Conservation (phyloP, 306 rosid species). For the Ormosia semicastrata region DNA sequence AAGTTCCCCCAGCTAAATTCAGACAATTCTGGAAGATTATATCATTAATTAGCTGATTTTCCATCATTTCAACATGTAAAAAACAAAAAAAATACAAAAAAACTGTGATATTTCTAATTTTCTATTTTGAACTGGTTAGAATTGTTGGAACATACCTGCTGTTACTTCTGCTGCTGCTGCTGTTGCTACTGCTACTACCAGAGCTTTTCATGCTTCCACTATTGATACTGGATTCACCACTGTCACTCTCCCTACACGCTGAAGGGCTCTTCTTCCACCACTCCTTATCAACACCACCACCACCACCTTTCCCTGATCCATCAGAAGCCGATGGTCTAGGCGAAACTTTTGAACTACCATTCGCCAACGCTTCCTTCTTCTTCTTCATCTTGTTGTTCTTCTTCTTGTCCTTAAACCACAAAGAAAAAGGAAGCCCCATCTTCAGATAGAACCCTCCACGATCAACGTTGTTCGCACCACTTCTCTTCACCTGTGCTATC, state of each 20-base stretch:
- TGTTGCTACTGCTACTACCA: constrained; percentile 50
- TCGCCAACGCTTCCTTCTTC: constrained; percentile 37
- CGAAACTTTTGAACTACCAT: constrained; percentile 50
- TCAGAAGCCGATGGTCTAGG: constrained; percentile 50
- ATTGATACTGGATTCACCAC: constrained; percentile 51
- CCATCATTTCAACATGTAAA: neutral
- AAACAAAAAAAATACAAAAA: neutral
- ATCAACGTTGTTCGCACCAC: constrained; percentile 30
- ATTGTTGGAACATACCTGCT: constrained; percentile 50
- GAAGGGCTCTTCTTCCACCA: constrained; percentile 77
- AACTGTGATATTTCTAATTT: neutral
- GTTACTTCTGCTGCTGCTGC: constrained; percentile 36
- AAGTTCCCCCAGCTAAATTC: neutral
- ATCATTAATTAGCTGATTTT: neutral
- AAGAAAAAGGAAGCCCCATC: constrained; percentile 60
- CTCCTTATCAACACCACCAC: constrained; percentile 46
- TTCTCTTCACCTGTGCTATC: constrained; percentile 27
- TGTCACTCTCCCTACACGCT: constrained; percentile 41
- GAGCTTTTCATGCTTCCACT: constrained; percentile 68
- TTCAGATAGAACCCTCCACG: constrained; percentile 74
- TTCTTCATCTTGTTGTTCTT: constrained; percentile 36
- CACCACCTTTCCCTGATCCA: constrained; percentile 36
- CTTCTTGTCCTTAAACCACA: constrained; percentile 45
- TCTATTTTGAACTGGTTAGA: neutral
- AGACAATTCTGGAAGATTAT: neutral